Evolutionary conservation across 306 rosid genomes (phyloP), one percentile per base, ranked within the genome.

Genomic region (Calophaca sinica): DNA sequence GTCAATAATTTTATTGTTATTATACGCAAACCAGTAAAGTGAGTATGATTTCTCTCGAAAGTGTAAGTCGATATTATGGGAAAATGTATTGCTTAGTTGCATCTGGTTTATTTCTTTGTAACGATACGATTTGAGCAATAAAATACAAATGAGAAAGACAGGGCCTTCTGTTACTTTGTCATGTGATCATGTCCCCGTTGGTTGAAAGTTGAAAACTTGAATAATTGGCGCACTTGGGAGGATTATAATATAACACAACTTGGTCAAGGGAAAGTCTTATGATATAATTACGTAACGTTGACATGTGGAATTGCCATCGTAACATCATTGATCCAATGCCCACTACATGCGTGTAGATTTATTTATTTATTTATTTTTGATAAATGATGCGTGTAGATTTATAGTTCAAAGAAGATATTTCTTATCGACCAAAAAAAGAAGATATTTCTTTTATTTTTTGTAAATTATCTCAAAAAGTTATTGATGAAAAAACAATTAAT

Each of bases 131-230:
- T 35, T 62, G 57, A 68, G 51, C 49, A 59, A 65, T 82, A 75
- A 77, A 70, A 69, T 50, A 75, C 50, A 45, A 49, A 55, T 36
- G 79, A 33, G 8, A 69, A 48, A 62, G 58, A 70, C 70, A 53
- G 11, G 72, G 50, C 50, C 50, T 66, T 36, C 9, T n/a, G 63
- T 64, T 77, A 77, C 70, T 51, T 51, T 55, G 75, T 66, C 81
- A 53, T 79, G 79, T 78, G 85, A 83, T 60, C 51, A 31, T 75
- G 81, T 78, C 76, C 69, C 59, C 36, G 3, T 13, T 53, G 62
- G 72, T 26, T 66, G 15, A 28, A 5, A 42, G 74, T 15, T 70
- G 38, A 49, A 28, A 5, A 42, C 70, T 15, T 70, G 38, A 49
- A 14, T 72, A 36, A 35, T 77, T 68, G 14, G 14, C 55, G 76